These are phyloP conservation scores for Lachnellula subtilissima DNA, from an alignment of 2,329 filamentous ascomycete species.

Conservation along the genomic window DNA sequence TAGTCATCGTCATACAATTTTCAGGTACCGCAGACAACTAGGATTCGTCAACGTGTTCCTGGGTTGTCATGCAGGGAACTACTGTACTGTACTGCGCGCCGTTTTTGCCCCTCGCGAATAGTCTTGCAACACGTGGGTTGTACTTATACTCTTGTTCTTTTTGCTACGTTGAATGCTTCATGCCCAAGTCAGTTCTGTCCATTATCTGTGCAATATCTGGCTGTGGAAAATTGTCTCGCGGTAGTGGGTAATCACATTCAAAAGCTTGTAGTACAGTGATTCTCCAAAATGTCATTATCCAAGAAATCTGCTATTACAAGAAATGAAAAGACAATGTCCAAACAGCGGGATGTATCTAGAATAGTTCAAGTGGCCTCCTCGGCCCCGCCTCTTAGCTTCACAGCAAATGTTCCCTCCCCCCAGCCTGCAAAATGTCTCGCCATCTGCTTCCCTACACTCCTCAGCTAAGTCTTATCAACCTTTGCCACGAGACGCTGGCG, in stretches of 20 bases:
- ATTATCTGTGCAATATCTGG: too few relatives aligned
- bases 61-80: neutral
- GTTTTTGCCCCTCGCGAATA: too few relatives aligned
- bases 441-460: neutral
- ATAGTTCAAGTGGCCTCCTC: too few relatives aligned
- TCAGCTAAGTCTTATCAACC: neutral
- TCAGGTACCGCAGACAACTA: neutral
- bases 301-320: neutral
- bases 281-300: neutral
- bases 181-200: too few relatives aligned
- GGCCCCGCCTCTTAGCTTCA: neutral
- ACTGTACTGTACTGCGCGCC: neutral
- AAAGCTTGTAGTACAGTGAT: neutral
- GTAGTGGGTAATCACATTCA: neutral
- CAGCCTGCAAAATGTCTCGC: neutral
- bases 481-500: too few relatives aligned
- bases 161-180: too few relatives aligned
- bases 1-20: neutral
- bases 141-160: too few relatives aligned
- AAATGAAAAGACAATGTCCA: neutral
- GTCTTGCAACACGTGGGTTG: too few relatives aligned
- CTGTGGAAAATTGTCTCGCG: too few relatives aligned
- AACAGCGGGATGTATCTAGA: too few relatives aligned
- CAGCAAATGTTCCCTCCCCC: neutral
- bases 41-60: neutral